These are phyloP conservation scores for Niveomyces coronatus DNA, from an alignment of 2,329 filamentous ascomycete genomes.

Conservation along the genomic window DNA sequence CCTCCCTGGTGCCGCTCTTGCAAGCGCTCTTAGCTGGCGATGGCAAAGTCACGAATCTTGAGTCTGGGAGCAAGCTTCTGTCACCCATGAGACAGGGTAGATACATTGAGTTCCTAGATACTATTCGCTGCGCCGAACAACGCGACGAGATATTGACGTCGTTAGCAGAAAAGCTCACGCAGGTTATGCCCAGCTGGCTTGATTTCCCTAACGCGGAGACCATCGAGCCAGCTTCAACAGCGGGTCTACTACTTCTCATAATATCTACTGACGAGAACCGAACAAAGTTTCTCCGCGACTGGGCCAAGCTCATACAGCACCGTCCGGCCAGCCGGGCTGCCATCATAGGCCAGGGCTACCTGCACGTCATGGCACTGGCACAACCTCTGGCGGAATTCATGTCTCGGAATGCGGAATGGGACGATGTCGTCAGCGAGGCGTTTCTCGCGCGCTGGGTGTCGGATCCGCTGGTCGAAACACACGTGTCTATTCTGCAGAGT, in stretches of 20 bases:
- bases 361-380: slow-evolving; percentile 41
- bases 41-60: slow-evolving; percentile 7
- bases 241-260: slow-evolving; percentile 39
- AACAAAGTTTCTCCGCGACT: slow-evolving; percentile 30
- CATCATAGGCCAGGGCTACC: slow-evolving; percentile 38
- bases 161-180: slow-evolving; percentile 19
- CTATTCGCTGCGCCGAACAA: slow-evolving; percentile 11
- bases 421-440: slow-evolving; percentile 31
- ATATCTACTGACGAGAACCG: slow-evolving; percentile 29
- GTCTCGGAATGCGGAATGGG: slow-evolving; percentile 13
- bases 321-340: slow-evolving; percentile 22
- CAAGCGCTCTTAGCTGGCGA: slow-evolving; percentile 24
- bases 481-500: slow-evolving; percentile 45
- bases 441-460: slow-evolving; percentile 42
- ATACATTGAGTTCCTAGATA: slow-evolving; percentile 15
- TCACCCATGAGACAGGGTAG: slow-evolving; percentile 13
- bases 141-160: slow-evolving; percentile 10
- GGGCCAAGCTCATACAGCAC: slow-evolving; percentile 33
- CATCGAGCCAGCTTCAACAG: slow-evolving; percentile 37
- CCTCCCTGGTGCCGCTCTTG: slow-evolving; percentile 39
- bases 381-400: slow-evolving; percentile 28
- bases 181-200: slow-evolving; percentile 35
- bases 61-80: slow-evolving; percentile 17
- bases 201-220: slow-evolving; percentile 40
- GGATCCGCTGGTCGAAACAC: slow-evolving; percentile 40